phyloP scores from a whole-genome alignment of 805 yeast genomes.

The Nadsonia fulvescens region DNA sequence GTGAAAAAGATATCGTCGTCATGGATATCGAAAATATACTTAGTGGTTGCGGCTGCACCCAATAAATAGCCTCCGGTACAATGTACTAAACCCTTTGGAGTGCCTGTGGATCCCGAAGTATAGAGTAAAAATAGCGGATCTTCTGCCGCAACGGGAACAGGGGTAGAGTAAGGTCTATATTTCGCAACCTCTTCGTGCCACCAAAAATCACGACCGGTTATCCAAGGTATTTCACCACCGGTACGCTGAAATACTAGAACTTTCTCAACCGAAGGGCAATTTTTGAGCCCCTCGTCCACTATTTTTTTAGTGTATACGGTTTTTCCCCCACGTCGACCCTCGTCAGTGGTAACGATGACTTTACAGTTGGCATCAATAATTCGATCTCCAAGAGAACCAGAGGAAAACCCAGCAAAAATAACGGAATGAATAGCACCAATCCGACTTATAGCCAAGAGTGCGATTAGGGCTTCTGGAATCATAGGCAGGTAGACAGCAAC shows the following conservation, averaged over 20 bases:
- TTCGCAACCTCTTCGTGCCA: slow-evolving; percentile 84
- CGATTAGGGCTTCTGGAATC: slow-evolving; percentile 90
- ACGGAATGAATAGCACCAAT: slow-evolving; percentile 94
- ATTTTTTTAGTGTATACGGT: slow-evolving; percentile 80
- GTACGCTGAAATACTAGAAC: slow-evolving; percentile 84
- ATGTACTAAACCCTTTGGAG: slow-evolving; percentile 96
- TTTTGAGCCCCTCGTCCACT: slow-evolving; percentile 80
- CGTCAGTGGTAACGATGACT: slow-evolving; percentile 86
- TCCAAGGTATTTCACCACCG: slow-evolving; percentile 57
- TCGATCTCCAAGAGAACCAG: slow-evolving; percentile 84
- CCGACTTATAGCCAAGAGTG: slow-evolving; percentile 86
- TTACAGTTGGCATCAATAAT: slow-evolving; percentile 72
- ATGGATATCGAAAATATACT: slow-evolving; percentile 85
- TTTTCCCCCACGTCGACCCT: slow-evolving; percentile 91
- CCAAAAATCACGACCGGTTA: slow-evolving; percentile 72
- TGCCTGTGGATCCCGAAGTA: slow-evolving; percentile 96
- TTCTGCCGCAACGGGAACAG: slow-evolving; percentile 73
- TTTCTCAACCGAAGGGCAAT: slow-evolving; percentile 53
- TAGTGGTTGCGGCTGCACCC: slow-evolving; percentile 83
- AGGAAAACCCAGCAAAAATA: slow-evolving; percentile 89
- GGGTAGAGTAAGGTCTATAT: slow-evolving; percentile 73
- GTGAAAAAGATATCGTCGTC: slow-evolving; percentile 79
- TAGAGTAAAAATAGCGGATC: slow-evolving; percentile 90
- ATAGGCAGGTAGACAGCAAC: slow-evolving; percentile 94
- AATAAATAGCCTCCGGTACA: slow-evolving; percentile 85